Conservation (phyloP, 1,284 basidiomycete species). For the Ganoderma multipileum region DNA sequence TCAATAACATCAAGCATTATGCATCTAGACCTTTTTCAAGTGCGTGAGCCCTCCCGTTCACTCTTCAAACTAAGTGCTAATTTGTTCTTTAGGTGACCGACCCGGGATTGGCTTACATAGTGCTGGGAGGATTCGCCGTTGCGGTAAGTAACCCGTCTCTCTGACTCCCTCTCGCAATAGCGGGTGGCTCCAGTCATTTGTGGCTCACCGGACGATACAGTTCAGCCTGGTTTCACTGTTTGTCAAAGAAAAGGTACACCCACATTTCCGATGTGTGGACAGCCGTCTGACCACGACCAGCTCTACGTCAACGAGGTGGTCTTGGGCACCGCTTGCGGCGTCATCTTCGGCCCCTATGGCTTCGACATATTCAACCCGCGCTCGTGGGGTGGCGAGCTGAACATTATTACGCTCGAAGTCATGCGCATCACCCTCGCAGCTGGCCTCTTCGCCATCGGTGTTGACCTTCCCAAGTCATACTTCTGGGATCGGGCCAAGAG, state of each 20-base stretch:
- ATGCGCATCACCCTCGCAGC: slow-evolving; percentile 74
- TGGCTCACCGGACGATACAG: slow-evolving; percentile 41
- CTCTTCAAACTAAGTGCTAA: neutral
- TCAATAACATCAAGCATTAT: neutral
- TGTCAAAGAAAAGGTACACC: slow-evolving; percentile 76
- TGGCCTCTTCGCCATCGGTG: slow-evolving; percentile 77
- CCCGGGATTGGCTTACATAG: slow-evolving; percentile 70
- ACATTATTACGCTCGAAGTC: slow-evolving; percentile 80
- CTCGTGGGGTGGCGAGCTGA: slow-evolving; percentile 66
- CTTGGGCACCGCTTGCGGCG: slow-evolving; percentile 83
- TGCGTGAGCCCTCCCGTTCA: neutral
- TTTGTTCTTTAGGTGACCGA: slow-evolving; percentile 52
- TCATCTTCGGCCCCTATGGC: slow-evolving; percentile 78
- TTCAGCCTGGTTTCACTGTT: slow-evolving; percentile 85
- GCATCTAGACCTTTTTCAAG: neutral
- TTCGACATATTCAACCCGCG: slow-evolving; percentile 83
- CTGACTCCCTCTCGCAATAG: neutral
- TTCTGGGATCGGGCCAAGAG: slow-evolving; percentile 67
- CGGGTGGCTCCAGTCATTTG: slow-evolving; percentile 10
- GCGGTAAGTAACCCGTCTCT: slow-evolving; percentile 47
- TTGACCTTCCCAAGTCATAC: slow-evolving; percentile 74
- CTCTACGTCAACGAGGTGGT: slow-evolving; percentile 94
- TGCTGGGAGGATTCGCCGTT: slow-evolving; percentile 82
- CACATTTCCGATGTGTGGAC: neutral
- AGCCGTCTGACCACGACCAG: slow-evolving; percentile 37